phyloP scores from a whole-genome alignment of 2,329 filamentous ascomycete genomes.

The Alternaria gansuensis region DNA sequence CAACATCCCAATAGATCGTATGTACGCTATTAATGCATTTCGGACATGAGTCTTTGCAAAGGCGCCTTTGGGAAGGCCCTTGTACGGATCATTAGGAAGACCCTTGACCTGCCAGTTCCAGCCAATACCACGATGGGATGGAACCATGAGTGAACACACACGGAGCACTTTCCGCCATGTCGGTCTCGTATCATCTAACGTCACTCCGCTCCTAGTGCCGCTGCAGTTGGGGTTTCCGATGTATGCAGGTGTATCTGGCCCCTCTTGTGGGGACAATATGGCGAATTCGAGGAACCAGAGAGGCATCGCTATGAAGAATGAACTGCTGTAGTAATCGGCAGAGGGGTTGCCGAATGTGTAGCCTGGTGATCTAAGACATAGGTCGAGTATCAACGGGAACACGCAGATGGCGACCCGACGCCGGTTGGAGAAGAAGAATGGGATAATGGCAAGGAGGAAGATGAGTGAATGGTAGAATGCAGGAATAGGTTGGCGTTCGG shows the following conservation, averaged over 20 bases:
- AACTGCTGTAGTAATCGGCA: conserved; percentile 17
- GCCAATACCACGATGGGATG: conserved; percentile 11
- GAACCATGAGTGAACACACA: conserved; percentile 9
- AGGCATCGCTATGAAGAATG: conserved; percentile 11
- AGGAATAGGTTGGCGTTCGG: neutral
- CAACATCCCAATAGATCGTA: neutral
- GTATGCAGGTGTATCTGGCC: conserved; percentile 4
- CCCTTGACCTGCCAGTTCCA: conserved; percentile 18
- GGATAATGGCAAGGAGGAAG: neutral
- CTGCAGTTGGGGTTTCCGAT: neutral
- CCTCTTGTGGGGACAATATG: conserved; percentile 10
- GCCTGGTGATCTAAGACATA: conserved; percentile 4
- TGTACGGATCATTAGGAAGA: conserved; percentile 4
- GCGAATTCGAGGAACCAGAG: conserved; percentile 21
- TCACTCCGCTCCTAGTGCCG: neutral
- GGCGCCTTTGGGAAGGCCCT: neutral
- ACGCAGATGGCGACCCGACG: neutral
- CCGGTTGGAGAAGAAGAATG: neutral
- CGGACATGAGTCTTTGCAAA: conserved; percentile 2
- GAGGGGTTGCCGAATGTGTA: conserved; percentile 17
- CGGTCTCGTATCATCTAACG: no score
- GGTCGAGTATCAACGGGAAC: neutral
- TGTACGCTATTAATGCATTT: neutral
- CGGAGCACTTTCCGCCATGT: neutral
- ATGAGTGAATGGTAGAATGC: neutral